Evolutionary conservation across 2,329 filamentous ascomycete genomes (phyloP).

Genomic region (Epichloe typhina): DNA sequence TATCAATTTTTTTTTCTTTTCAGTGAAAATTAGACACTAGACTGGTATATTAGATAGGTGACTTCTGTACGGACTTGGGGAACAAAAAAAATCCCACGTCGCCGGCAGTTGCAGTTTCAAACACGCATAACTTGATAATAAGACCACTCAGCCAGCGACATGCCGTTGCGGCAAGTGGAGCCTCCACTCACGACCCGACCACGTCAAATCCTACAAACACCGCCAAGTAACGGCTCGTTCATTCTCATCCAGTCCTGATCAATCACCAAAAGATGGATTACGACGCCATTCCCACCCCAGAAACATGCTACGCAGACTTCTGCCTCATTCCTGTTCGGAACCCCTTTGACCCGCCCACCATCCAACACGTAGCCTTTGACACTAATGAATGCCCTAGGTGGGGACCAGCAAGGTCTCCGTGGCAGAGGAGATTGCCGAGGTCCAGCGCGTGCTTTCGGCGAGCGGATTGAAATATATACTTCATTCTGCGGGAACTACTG

Average conservation of each 20-base stretch:
- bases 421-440: conserved; percentile 72
- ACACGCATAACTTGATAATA: too few relatives aligned
- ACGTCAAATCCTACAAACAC: too few relatives aligned
- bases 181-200: too few relatives aligned
- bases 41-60: too few relatives aligned
- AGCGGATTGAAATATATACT: conserved; percentile 75
- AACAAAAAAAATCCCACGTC: too few relatives aligned
- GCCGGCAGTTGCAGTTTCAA: too few relatives aligned
- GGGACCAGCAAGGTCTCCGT: conserved; percentile 68
- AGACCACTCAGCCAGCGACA: too few relatives aligned
- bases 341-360: neutral
- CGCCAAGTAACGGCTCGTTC: neutral
- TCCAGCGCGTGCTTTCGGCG: conserved; percentile 71
- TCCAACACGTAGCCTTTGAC: too few relatives aligned
- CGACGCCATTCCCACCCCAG: conserved; percentile 47
- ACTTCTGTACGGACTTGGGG: too few relatives aligned
- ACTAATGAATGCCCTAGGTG: conserved; percentile 35
- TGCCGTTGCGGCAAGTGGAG: too few relatives aligned
- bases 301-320: conserved; percentile 74
- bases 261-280: conserved; percentile 26
- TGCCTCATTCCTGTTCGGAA: conserved; percentile 67
- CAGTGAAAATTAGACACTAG: too few relatives aligned
- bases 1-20: neutral
- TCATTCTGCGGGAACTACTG: conserved; percentile 88
- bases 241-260: neutral